phyloP scores from a whole-genome alignment of 768 basidiomycete genomes.

The Phylloporus sp. region DNA sequence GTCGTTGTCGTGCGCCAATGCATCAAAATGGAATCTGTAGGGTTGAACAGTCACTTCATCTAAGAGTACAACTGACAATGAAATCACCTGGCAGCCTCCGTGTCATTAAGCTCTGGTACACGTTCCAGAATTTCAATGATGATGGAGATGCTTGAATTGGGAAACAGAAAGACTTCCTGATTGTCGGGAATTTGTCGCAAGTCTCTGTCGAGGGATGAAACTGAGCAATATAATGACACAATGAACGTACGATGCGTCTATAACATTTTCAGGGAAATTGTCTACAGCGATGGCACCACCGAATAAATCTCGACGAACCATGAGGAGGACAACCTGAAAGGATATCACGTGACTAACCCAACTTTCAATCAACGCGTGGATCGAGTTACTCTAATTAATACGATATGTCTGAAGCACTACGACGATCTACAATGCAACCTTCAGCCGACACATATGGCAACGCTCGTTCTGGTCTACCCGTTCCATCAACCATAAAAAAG shows the following conservation, averaged over 20 bases:
- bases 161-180: slow-evolving; percentile 88
- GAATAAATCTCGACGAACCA: slow-evolving; percentile 50
- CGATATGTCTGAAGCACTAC: slow-evolving; percentile 44
- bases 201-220: slow-evolving; percentile 34
- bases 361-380: slow-evolving; percentile 1
- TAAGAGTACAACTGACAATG: slow-evolving; percentile 1
- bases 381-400: slow-evolving; percentile 27
- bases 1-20: slow-evolving; percentile 87
- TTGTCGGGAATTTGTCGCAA: slow-evolving; percentile 89
- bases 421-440: slow-evolving; percentile 59
- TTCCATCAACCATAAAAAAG: slow-evolving; percentile 76
- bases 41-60: slow-evolving; percentile 3
- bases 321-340: not conserved
- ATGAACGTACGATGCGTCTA: slow-evolving; percentile 81
- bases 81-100: slow-evolving; percentile 67
- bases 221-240: not conserved
- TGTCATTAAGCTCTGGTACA: slow-evolving; percentile 52
- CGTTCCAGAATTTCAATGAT: slow-evolving; percentile 81
- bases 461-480: slow-evolving; percentile 62
- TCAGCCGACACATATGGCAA: slow-evolving; percentile 46
- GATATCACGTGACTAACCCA: slow-evolving; percentile 23
- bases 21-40: slow-evolving; percentile 83
- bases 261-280: slow-evolving; percentile 48
- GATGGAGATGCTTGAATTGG: slow-evolving; percentile 64
- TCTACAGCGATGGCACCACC: slow-evolving; percentile 76